phyloP scores from a whole-genome alignment of 352 stramenopile species.

The Globisporangium splendens region DNA sequence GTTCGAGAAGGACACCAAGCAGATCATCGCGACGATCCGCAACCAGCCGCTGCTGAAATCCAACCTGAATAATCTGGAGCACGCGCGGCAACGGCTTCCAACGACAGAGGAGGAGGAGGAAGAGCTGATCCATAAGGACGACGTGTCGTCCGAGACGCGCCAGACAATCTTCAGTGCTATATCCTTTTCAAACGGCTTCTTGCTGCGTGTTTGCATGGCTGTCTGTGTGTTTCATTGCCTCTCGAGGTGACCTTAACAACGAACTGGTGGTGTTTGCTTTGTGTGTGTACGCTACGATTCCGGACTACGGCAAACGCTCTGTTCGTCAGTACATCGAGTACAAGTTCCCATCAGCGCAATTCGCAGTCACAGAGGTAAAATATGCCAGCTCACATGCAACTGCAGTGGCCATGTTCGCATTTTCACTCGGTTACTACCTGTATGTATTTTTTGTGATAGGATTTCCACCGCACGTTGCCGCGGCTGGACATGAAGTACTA shows the following conservation, averaged over 20 bases:
- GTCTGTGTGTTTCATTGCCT: background rate
- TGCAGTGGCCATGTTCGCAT: too few relatives aligned
- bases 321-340: conserved; percentile 68
- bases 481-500: conserved; percentile 35
- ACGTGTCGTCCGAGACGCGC: conserved; percentile 25
- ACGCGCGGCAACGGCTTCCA: conserved; percentile 7
- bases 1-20: conserved; percentile 77
- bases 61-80: conserved; percentile 35
- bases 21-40: conserved; percentile 74
- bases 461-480: conserved; percentile 69
- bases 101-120: conserved; percentile 11
- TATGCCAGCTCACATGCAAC: background rate
- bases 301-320: conserved; percentile 71
- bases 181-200: conserved; percentile 42
- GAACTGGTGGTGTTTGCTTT: too few relatives aligned
- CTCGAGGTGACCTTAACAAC: conserved; percentile 22
- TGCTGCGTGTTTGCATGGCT: background rate
- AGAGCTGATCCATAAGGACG: conserved; percentile 13
- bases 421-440: background rate
- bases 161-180: conserved; percentile 82
- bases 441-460: conserved; percentile 24
- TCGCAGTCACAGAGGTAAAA: conserved; percentile 60
- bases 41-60: conserved; percentile 60
- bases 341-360: conserved; percentile 65
- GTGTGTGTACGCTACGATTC: conserved; percentile 71